These are phyloP conservation scores for Populus euphratica DNA, from an alignment of 345 rosid species.

Conservation along the genomic window DNA sequence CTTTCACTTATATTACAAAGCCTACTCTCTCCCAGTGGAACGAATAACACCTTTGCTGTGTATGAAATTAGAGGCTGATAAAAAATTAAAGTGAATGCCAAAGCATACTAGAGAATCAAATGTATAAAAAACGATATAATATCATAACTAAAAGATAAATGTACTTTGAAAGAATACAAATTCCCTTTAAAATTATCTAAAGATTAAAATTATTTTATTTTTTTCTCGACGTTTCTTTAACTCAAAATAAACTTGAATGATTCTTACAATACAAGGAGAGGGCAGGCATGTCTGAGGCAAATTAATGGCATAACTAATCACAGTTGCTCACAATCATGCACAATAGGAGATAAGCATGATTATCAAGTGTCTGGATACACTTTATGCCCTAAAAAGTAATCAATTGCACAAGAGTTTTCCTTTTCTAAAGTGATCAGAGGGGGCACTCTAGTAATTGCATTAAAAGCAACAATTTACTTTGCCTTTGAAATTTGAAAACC, in stretches of 20 bases:
- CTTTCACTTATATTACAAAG: too few relatives aligned
- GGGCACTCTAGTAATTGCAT: constrained; percentile 44
- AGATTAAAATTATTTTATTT: too few relatives aligned
- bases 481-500: constrained; percentile 43
- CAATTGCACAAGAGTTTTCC: neutral
- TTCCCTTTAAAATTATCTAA: too few relatives aligned
- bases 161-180: too few relatives aligned
- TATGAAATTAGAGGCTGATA: too few relatives aligned
- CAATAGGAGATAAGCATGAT: constrained; percentile 33
- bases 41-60: too few relatives aligned
- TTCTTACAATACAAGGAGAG: constrained; percentile 29
- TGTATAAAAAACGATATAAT: too few relatives aligned
- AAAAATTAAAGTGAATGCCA: too few relatives aligned
- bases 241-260: constrained; percentile 12
- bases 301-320: constrained; percentile 2
- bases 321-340: constrained; percentile 20
- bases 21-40: too few relatives aligned
- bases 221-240: too few relatives aligned
- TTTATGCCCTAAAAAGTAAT: neutral
- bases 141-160: too few relatives aligned
- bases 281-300: constrained; percentile 29
- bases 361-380: constrained; percentile 12
- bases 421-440: constrained; percentile 23
- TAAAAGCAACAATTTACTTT: constrained; percentile 49
- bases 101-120: too few relatives aligned